Conservation (phyloP, 495 filamentous ascomycete species). For the Aspergillus affinis region DNA sequence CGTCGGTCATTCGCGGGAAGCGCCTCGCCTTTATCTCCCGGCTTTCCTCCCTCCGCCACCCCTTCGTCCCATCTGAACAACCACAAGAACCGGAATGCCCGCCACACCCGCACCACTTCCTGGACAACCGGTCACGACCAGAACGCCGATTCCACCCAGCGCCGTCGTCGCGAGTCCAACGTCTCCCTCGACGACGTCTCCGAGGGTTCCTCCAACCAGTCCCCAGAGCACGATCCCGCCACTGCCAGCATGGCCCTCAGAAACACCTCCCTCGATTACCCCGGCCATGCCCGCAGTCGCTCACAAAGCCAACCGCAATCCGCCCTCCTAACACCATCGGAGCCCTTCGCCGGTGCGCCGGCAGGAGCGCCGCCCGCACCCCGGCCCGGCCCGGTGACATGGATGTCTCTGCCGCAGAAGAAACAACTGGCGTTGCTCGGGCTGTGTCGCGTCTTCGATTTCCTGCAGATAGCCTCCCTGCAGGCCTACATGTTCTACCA, state of each 20-base stretch:
- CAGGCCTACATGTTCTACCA: slow-evolving; percentile 79
- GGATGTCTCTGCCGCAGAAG: slow-evolving; percentile 71
- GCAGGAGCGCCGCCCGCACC: slow-evolving; percentile 8
- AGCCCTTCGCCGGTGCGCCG: slow-evolving; percentile 9
- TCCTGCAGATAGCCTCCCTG: slow-evolving; percentile 48
- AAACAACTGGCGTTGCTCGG: slow-evolving; percentile 72
- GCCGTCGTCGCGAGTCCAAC: slow-evolving; percentile 41
- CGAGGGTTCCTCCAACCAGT: slow-evolving; percentile 29
- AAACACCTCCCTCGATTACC: slow-evolving; percentile 41
- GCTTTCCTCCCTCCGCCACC: slow-evolving; percentile 13
- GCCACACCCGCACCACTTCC: slow-evolving; percentile 42
- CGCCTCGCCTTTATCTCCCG: slow-evolving; percentile 8
- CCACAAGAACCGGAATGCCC: slow-evolving; percentile 31
- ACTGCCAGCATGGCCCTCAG: slow-evolving; percentile 31
- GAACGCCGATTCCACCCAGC: slow-evolving; percentile 32
- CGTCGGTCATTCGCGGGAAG: slow-evolving; percentile 7
- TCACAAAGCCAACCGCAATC: slow-evolving; percentile 34
- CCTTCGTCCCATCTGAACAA: slow-evolving; percentile 8
- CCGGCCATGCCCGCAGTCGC: slow-evolving; percentile 35
- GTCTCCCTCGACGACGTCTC: slow-evolving; percentile 37
- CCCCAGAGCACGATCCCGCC: slow-evolving; percentile 26
- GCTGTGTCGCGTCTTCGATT: slow-evolving; percentile 65
- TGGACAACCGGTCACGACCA: slow-evolving; percentile 41
- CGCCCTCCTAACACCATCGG: slow-evolving; percentile 23
- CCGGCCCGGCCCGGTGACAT: slow-evolving; percentile 51